Percentiles rank a stretch among this genome's conserved stretches.
phyloP scores from a whole-genome alignment of 2,329 filamentous ascomycete species.

The Trichoderma sp. region DNA sequence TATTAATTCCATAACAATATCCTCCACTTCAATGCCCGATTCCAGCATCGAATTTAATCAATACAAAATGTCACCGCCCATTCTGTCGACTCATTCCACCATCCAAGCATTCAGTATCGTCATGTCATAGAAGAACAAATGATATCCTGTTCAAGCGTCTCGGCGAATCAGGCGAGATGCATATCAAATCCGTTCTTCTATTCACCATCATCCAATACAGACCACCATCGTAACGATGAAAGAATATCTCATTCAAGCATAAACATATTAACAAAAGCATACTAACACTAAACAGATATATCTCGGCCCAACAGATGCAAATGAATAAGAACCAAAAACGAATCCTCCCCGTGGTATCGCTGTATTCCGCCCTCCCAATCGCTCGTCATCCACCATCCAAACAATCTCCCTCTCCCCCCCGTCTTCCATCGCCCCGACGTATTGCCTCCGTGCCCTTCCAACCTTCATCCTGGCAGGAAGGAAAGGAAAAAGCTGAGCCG shows the following conservation, averaged over 20 bases:
- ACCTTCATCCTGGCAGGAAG: neutral
- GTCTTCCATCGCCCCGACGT: neutral
- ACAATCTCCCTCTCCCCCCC: neutral
- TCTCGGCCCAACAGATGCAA: constrained; percentile 8
- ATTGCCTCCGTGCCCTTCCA: neutral
- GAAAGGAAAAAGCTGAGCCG: neutral
- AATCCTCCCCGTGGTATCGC: constrained; percentile 21
- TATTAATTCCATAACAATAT: too few relatives aligned
- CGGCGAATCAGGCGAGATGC: too few relatives aligned
- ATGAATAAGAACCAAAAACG: neutral
- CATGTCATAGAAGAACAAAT: too few relatives aligned
- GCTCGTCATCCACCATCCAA: neutral
- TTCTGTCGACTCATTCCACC: too few relatives aligned
- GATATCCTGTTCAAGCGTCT: neutral
- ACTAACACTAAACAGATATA: neutral
- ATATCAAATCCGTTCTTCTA: neutral
- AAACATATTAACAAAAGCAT: neutral
- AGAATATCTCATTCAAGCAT: neutral
- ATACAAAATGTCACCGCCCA: too few relatives aligned
- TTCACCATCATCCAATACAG: neutral
- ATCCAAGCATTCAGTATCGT: too few relatives aligned
- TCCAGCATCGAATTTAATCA: too few relatives aligned
- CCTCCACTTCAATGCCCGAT: too few relatives aligned
- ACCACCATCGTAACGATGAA: neutral
- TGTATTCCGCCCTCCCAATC: neutral